Evolutionary conservation across 2,329 filamentous ascomycete genomes (phyloP).

Genomic region (Rhynchosporium agropyri): DNA sequence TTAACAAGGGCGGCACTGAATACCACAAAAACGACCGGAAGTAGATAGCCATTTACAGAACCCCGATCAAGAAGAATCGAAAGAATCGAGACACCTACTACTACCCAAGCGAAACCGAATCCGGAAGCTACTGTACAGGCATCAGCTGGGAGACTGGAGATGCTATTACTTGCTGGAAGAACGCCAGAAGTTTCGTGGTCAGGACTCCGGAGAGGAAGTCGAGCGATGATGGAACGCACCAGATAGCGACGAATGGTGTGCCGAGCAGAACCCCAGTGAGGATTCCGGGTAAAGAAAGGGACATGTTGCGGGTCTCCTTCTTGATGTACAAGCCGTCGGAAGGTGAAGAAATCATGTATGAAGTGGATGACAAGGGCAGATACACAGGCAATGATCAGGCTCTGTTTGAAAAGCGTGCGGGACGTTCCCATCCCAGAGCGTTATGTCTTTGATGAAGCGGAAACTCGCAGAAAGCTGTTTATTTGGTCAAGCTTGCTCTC

Average conservation of each 20-base stretch:
- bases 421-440: neutral
- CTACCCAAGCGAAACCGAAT: neutral
- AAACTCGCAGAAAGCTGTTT: conserved; percentile 6
- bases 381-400: neutral
- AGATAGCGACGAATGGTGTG: no score
- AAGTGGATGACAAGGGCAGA: neutral
- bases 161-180: neutral
- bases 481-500: neutral
- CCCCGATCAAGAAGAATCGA: neutral
- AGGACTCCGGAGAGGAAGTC: neutral
- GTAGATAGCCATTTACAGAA: neutral
- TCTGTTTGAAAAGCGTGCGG: neutral
- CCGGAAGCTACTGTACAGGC: neutral
- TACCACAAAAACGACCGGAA: neutral
- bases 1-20: conserved; percentile 9
- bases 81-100: neutral
- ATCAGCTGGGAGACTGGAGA: neutral
- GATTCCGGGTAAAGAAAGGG: no score
- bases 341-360: neutral
- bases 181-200: neutral
- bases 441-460: neutral
- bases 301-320: neutral
- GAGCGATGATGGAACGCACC: neutral
- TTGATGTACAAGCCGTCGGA: neutral
- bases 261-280: no score